phyloP scores from a whole-genome alignment of 345 rosid genomes.

The Anastatica hierochuntica region DNA sequence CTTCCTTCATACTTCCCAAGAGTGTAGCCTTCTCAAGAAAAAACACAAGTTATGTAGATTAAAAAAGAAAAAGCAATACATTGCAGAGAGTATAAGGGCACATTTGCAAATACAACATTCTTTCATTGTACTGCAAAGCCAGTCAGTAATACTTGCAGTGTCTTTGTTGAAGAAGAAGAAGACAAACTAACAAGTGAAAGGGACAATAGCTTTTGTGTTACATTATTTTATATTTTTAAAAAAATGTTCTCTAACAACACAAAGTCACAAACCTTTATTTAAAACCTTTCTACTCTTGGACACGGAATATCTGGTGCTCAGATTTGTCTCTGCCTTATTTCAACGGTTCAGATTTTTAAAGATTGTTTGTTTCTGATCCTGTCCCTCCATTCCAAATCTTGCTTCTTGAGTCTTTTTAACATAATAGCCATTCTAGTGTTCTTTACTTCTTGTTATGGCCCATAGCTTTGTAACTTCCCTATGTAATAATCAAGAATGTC shows the following conservation, averaged over 20 bases:
- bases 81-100: no score
- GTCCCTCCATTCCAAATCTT: constrained; percentile 18
- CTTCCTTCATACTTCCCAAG: constrained; percentile 65
- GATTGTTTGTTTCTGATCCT: no score
- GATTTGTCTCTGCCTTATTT: constrained; percentile 31
- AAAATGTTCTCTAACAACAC: constrained; percentile 1
- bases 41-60: neutral
- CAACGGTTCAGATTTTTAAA: constrained; percentile 42
- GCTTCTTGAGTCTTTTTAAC: neutral
- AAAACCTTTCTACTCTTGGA: constrained; percentile 25
- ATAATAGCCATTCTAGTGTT: no score
- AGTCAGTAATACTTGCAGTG: constrained; percentile 23
- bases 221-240: constrained; percentile 11
- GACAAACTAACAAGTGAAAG: constrained; percentile 56
- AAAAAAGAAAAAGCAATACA: no score
- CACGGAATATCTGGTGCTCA: constrained; percentile 30
- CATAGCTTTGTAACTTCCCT: no score
- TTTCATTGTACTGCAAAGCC: neutral
- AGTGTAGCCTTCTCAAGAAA: constrained; percentile 53
- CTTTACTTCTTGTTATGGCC: no score
- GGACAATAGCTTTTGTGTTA: constrained; percentile 33
- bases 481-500: no score
- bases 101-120: neutral
- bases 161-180: constrained; percentile 22
- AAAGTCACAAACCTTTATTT: constrained; percentile 10